A percentile compares a stretch with the other conserved stretches of the same genome.
Evolutionary conservation across 345 rosid genomes (phyloP).

Genomic region (Melaleuca alternifolia): DNA sequence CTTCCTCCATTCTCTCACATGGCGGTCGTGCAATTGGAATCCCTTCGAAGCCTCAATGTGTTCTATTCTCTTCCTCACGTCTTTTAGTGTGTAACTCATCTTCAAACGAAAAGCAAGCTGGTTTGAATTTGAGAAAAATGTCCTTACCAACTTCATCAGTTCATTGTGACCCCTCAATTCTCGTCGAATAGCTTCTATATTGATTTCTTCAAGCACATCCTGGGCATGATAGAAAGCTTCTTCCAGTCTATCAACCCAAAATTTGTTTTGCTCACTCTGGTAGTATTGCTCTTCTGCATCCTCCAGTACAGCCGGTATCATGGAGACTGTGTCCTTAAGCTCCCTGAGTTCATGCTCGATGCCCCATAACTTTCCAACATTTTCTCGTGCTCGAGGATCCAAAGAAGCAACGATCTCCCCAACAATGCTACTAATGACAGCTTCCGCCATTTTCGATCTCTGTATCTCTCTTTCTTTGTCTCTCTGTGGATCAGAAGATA

Average conservation of each 20-base stretch:
- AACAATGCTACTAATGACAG: accelerated
- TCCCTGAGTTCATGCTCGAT: not conserved
- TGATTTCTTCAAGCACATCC: conserved; percentile 22
- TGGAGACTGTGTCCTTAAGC: accelerated
- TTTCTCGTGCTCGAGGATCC: accelerated
- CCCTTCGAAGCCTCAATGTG: not conserved
- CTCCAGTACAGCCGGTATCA: not conserved
- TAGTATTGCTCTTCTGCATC: conserved; percentile 3
- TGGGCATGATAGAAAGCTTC: conserved; percentile 13
- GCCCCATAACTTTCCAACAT: accelerated
- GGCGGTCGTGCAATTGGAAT: accelerated
- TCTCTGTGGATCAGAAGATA: not conserved
- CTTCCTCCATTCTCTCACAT: not conserved
- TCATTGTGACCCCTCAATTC: not conserved
- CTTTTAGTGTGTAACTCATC: not conserved
- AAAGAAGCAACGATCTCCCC: accelerated
- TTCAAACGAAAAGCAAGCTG: not conserved
- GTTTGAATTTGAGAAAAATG: not conserved
- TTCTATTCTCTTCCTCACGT: not conserved
- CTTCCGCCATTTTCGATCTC: not conserved
- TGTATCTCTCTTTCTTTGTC: too few species aligned
- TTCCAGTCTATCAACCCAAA: conserved; percentile 13
- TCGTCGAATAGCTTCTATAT: not conserved
- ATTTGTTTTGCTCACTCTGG: not conserved
- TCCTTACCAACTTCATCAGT: not conserved